phyloP scores from a whole-genome alignment of 768 basidiomycete species.

The Hypholoma fasciculare region DNA sequence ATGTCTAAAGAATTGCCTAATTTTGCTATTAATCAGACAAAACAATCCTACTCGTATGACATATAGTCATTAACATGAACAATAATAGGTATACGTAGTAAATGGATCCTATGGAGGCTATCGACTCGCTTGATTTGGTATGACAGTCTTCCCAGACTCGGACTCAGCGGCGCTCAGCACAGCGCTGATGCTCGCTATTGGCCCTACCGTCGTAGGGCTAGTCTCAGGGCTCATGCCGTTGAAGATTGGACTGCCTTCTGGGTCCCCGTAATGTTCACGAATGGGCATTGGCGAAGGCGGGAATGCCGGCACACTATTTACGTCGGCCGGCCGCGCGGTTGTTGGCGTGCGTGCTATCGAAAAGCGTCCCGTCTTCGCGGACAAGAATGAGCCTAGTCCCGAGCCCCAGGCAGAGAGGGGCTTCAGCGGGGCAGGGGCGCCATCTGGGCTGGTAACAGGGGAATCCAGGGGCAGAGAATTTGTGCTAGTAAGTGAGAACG shows the following conservation, averaged over 20 bases:
- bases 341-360: conserved; percentile 24
- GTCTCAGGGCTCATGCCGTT: conserved; percentile 26
- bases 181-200: conserved; percentile 16
- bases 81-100: neutral
- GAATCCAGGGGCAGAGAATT: conserved; percentile 22
- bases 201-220: conserved; percentile 13
- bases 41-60: neutral
- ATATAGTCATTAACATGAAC: neutral
- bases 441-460: conserved; percentile 16
- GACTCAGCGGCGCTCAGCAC: conserved; percentile 11
- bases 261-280: conserved; percentile 19
- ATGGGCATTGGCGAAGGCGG: conserved; percentile 5
- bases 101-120: neutral
- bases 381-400: conserved; percentile 33
- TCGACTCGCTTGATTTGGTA: neutral
- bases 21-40: neutral
- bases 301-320: neutral
- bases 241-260: conserved; percentile 26
- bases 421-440: conserved; percentile 17
- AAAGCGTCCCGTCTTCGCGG: conserved; percentile 26
- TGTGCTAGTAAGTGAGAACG: conserved; percentile 28
- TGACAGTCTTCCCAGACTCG: neutral
- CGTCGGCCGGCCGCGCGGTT: conserved; percentile 11
- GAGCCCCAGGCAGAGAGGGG: conserved; percentile 32
- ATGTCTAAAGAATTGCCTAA: neutral